These are phyloP conservation scores for Decorospora gaudefroyi DNA, from an alignment of 2,329 filamentous ascomycete species.

Conservation along the genomic window DNA sequence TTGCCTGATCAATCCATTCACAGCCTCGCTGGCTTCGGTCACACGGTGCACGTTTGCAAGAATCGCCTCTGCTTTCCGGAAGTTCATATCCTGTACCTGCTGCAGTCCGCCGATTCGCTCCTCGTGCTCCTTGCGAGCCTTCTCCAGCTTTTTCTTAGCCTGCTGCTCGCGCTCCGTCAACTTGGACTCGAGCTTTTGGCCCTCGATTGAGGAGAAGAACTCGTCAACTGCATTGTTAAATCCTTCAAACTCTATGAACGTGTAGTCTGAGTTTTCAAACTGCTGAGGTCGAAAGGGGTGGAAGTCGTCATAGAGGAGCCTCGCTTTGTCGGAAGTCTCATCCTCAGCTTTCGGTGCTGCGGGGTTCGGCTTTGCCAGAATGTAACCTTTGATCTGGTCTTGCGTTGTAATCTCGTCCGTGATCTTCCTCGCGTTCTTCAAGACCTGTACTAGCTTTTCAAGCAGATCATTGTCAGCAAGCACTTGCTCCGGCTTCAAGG, in stretches of 20 bases:
- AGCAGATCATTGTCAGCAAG: constrained; percentile 68
- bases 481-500: constrained; percentile 68
- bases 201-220: constrained; percentile 95
- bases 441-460: constrained; percentile 67
- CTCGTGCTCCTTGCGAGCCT: constrained; percentile 80
- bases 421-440: constrained; percentile 71
- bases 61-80: constrained; percentile 86
- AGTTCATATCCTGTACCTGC: constrained; percentile 77
- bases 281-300: constrained; percentile 88
- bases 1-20: constrained; percentile 87
- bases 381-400: constrained; percentile 76
- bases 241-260: constrained; percentile 75
- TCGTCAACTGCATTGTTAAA: constrained; percentile 96
- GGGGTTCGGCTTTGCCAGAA: constrained; percentile 70
- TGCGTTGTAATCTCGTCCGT: constrained; percentile 70
- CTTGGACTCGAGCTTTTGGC: constrained; percentile 84
- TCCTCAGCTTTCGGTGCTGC: constrained; percentile 43
- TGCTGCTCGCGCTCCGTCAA: constrained; percentile 79
- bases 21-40: constrained; percentile 87
- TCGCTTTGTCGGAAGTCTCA: constrained; percentile 50
- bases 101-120: constrained; percentile 84
- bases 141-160: constrained; percentile 82
- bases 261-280: constrained; percentile 68
- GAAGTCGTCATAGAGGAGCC: constrained; percentile 86
- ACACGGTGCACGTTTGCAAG: constrained; percentile 89